Evolutionary conservation across 2,329 filamentous ascomycete genomes (phyloP), one percentile per base, ranked within the genome.

Genomic region (Aspergillus calidoustus): DNA sequence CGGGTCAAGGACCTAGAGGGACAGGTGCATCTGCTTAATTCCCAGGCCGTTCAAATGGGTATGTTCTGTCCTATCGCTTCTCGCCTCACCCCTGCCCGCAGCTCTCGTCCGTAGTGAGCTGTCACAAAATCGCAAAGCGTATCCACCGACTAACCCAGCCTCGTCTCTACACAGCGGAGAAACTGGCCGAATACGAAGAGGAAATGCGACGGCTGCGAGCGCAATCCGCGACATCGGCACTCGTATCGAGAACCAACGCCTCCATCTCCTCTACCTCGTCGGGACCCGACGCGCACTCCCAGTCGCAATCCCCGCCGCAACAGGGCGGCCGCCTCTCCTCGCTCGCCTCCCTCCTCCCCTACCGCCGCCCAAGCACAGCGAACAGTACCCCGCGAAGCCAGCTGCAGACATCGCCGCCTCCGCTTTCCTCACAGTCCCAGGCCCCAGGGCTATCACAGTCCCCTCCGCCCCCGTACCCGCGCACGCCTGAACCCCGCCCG

Each of bases 171-270:
- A 31, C 68, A 85, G 84, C 82, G 53, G 81, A 83, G 67, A 86
- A 80, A 72, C 82, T 87, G 65, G 84, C 85, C 69, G 84, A 87
- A 72, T 88, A 88, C 74, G 86, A 89, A 79, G 85, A 88, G 66
- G 84, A 88, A 71, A 77, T 88, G 25, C 83, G 80, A 58, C 78
- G 77, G 55, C 77, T 88, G 34, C 76, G 75, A 70, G 68, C 74
- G 34, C 71, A 76, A 68, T 19, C 48, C 28, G 15, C 48, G 19
- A 64, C 68, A 13, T 63, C 69, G 53, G 62, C 69, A 17, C 64
- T 68, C 34, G 68, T 65, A 31, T 61, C 70, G 9, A 64, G 67
- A 59, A 71, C 66, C 59, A 63, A 62, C 62, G 64, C 71, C 53
- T 72, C 72, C 7, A 63, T 69, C n/a, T 67, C 70, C 31, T 71